Conservation (phyloP, 192 early-diverging fungal genomes). For the Podila verticillata region DNA sequence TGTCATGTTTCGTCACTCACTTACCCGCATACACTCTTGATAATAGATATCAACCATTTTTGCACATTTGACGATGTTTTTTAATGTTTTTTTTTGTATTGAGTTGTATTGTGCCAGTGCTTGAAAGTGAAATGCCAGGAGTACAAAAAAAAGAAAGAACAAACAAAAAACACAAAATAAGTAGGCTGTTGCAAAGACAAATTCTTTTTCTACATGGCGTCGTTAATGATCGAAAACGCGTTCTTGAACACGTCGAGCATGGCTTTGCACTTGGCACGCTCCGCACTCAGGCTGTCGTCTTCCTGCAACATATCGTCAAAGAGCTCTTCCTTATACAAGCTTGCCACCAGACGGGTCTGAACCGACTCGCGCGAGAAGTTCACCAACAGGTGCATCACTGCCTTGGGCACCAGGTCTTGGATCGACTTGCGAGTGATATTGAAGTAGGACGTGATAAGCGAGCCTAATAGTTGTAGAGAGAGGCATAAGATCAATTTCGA, state of each 20-base stretch:
- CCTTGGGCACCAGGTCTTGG: slow-evolving; percentile 84
- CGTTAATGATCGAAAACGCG: slow-evolving; percentile 76
- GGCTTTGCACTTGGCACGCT: slow-evolving; percentile 78
- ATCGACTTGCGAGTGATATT: slow-evolving; percentile 82
- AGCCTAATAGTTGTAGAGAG: slow-evolving; percentile 50
- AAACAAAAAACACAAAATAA: background rate
- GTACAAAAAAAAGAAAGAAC: background rate
- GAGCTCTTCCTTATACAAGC: slow-evolving; percentile 76
- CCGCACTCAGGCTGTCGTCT: slow-evolving; percentile 74
- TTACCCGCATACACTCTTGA: background rate
- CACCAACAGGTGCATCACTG: slow-evolving; percentile 85
- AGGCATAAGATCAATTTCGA: background rate
- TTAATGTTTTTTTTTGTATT: no score
- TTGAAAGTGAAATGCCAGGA: no score
- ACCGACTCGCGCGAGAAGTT: slow-evolving; percentile 77
- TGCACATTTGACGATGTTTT: no score
- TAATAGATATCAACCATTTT: no score
- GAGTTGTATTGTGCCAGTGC: no score
- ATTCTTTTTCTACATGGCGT: slow-evolving; percentile 53
- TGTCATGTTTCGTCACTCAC: background rate
- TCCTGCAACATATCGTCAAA: slow-evolving; percentile 79
- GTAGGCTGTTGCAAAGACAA: background rate
- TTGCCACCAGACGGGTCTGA: slow-evolving; percentile 80
- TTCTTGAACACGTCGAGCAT: slow-evolving; percentile 83
- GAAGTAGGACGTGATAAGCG: slow-evolving; percentile 82